Evolutionary conservation across 1,139 yeast genomes (phyloP).

Genomic region (Lodderomyces elongisporus): DNA sequence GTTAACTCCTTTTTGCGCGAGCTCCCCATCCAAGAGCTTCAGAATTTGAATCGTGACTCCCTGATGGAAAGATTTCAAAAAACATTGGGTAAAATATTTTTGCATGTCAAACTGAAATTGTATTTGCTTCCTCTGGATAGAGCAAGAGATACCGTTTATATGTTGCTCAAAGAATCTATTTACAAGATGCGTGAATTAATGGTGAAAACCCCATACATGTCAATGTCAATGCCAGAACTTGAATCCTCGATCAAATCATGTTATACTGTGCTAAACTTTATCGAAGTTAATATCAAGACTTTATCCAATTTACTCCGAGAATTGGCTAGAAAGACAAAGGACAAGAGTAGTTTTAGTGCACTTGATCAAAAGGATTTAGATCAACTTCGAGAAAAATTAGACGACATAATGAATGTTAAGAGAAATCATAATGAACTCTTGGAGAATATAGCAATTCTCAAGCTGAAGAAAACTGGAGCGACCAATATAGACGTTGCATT

Average conservation of each 20-base stretch:
- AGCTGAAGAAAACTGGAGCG: too few species aligned
- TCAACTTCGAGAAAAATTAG: constrained; percentile 43
- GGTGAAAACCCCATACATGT: constrained; percentile 21
- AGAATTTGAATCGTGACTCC: constrained; percentile 38
- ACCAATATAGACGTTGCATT: too few species aligned
- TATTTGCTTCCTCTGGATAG: constrained; percentile 63
- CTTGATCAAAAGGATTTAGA: constrained; percentile 44
- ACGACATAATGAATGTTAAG: constrained; percentile 44
- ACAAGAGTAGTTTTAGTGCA: constrained; percentile 63
- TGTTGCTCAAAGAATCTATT: constrained; percentile 38
- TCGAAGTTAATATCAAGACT: constrained; percentile 34
- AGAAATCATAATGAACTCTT: constrained; percentile 51
- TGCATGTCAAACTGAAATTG: constrained; percentile 52
- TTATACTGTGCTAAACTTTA: constrained; percentile 19
- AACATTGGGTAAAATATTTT: constrained; percentile 48
- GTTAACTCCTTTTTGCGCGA: constrained; percentile 65
- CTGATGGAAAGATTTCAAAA: constrained; percentile 36
- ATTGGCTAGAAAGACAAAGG: constrained; percentile 66
- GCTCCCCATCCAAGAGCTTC: constrained; percentile 61
- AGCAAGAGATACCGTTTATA: constrained; percentile 60
- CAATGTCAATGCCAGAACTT: constrained; percentile 23
- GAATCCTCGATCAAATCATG: constrained; percentile 14
- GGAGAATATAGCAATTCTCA: constrained; percentile 36
- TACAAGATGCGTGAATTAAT: constrained; percentile 20
- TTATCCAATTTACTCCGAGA: constrained; percentile 60